Conservation (phyloP, 1,139 yeast genomes). For the Pichia sp. region DNA sequence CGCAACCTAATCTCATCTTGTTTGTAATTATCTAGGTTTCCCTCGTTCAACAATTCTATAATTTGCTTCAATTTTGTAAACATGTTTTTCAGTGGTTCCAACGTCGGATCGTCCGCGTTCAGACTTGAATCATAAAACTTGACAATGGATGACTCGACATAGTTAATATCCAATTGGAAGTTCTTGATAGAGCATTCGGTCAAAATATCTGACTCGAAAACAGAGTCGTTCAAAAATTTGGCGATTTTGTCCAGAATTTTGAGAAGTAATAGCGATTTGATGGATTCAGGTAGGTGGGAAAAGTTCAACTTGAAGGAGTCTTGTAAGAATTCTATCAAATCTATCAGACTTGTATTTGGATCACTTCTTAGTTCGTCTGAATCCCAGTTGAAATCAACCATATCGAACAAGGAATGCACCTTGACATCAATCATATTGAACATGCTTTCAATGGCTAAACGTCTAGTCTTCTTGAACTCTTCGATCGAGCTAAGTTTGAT, state of each 20-base stretch:
- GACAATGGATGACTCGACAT: slow-evolving; percentile 44
- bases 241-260: slow-evolving; percentile 86
- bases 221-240: slow-evolving; percentile 58
- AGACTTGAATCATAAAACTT: slow-evolving; percentile 19
- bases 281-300: slow-evolving; percentile 71
- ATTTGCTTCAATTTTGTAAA: slow-evolving; percentile 60
- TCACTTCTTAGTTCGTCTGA: slow-evolving; percentile 48
- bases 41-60: slow-evolving; percentile 50
- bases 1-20: slow-evolving; percentile 53
- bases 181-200: slow-evolving; percentile 50
- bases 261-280: slow-evolving; percentile 73
- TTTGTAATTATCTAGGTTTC: slow-evolving; percentile 48
- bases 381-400: slow-evolving; percentile 83
- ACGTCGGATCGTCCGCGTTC: slow-evolving; percentile 20
- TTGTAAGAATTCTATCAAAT: slow-evolving; percentile 82
- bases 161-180: slow-evolving; percentile 58
- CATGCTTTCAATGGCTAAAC: slow-evolving; percentile 74
- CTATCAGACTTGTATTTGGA: slow-evolving; percentile 74
- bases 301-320: slow-evolving; percentile 86
- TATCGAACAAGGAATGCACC: slow-evolving; percentile 73
- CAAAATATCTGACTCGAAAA: slow-evolving; percentile 48
- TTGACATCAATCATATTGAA: slow-evolving; percentile 77
- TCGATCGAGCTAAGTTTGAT: slow-evolving; percentile 46
- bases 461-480: slow-evolving; percentile 58
- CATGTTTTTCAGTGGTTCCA: slow-evolving; percentile 40